Evolutionary conservation across 495 filamentous ascomycete species (phyloP).

Genomic region (Hypomontagnella monticulosa): DNA sequence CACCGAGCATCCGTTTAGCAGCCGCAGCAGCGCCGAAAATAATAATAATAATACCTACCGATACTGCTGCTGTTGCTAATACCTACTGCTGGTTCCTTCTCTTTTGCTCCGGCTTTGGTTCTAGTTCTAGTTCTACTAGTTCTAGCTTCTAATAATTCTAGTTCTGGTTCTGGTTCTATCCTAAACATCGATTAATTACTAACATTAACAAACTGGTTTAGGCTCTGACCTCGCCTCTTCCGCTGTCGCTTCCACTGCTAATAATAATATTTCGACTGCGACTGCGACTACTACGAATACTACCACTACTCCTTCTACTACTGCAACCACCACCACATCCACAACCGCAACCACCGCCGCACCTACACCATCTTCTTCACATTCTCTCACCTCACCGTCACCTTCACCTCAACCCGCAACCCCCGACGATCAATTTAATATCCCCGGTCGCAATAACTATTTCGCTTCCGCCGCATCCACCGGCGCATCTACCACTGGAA

Average conservation of each 20-base stretch:
- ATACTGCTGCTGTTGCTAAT: not conserved
- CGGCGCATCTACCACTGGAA: constrained; percentile 16
- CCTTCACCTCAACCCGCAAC: constrained; percentile 56
- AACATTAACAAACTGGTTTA: no score
- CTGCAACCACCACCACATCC: constrained; percentile 23
- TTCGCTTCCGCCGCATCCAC: constrained; percentile 28
- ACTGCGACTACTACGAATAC: not conserved
- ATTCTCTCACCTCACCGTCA: constrained; percentile 47
- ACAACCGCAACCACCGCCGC: constrained; percentile 34
- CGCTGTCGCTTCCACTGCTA: not conserved
- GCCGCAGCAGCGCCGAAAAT: constrained; percentile 46
- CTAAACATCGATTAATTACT: no score
- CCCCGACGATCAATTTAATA: constrained; percentile 48
- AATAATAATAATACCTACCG: constrained; percentile 40
- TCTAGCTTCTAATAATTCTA: not conserved
- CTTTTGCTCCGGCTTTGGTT: not conserved
- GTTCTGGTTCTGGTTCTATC: not conserved
- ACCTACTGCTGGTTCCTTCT: no score
- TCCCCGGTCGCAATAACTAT: constrained; percentile 43
- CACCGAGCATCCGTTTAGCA: constrained; percentile 46
- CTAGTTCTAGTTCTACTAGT: not conserved
- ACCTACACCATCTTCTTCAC: constrained; percentile 47
- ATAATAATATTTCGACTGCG: not conserved
- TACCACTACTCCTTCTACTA: constrained; percentile 12
- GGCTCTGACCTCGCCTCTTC: not conserved